These are phyloP conservation scores for Domatiomyces catenatus DNA, from an alignment of 2,329 filamentous ascomycete species.

Conservation along the genomic window DNA sequence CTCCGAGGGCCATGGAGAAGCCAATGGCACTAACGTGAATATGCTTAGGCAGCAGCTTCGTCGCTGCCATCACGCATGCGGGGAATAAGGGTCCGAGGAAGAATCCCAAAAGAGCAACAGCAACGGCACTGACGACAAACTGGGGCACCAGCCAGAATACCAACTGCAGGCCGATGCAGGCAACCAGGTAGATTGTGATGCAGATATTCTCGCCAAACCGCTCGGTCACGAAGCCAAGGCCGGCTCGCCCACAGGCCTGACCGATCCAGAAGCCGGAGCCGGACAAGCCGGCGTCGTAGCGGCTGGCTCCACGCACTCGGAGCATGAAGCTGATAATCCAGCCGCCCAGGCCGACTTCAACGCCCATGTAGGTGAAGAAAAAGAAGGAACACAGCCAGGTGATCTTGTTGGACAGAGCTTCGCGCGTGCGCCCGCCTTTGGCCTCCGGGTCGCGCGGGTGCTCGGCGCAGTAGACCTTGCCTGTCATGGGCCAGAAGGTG, in stretches of 20 bases:
- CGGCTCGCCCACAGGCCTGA: constrained; percentile 54
- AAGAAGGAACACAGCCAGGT: constrained; percentile 61
- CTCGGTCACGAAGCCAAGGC: constrained; percentile 54
- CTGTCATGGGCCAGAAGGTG: constrained; percentile 52
- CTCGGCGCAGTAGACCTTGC: constrained; percentile 38
- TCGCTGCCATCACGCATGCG: constrained; percentile 48
- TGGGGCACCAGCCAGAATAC: constrained; percentile 66
- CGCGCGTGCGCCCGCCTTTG: constrained; percentile 24
- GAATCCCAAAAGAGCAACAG: constrained; percentile 56
- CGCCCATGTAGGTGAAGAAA: constrained; percentile 57
- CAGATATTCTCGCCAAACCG: constrained; percentile 53
- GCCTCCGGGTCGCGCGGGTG: constrained; percentile 22
- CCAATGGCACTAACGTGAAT: constrained; percentile 62
- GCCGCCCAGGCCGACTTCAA: constrained; percentile 46
- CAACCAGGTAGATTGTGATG: constrained; percentile 44
- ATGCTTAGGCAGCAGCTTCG: constrained; percentile 53
- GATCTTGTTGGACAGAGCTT: constrained; percentile 25
- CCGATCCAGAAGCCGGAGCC: constrained; percentile 64
- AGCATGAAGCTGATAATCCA: constrained; percentile 74
- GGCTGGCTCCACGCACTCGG: constrained; percentile 50
- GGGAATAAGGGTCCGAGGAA: constrained; percentile 66
- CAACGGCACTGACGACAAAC: constrained; percentile 55
- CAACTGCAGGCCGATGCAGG: constrained; percentile 49
- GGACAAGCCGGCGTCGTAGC: constrained; percentile 59
- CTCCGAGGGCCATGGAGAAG: constrained; percentile 60